Base-by-base conservation (phyloP, 495 filamentous ascomycete genomes). In the Cladorrhinum samala region DNA sequence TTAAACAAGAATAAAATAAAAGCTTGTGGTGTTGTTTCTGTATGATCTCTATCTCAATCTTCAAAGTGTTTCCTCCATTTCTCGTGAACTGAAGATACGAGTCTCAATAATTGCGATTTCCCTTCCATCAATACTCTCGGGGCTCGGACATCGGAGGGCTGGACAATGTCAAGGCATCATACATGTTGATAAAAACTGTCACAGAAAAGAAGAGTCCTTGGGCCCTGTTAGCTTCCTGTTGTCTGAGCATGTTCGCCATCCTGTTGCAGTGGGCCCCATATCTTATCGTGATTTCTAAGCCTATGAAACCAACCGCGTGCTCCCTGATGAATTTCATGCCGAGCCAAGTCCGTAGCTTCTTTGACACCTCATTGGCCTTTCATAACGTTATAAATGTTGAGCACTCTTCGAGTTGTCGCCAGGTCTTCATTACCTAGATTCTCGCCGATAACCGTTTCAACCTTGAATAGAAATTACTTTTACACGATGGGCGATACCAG, bases 241-340 rank as follows among this genome's bases (percentile, higher is more conserved):
- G n/a, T n/a, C n/a, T 37, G 30, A 7, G 7, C 30, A 37, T 37
- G 30, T 37, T 37, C 14, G 6, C 30, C 30, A 14, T 37, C 7
- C 14, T 37, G 30, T n/a, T 16, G 21, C 9, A 16, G 45, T 47
- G 23, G 21, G 11, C 17, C 17, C 13, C 39, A 20, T 47, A 30
- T 47, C 45, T 47, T 47, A 47, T 47, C 45, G 45, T 47, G 45
- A 47, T 47, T 47, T 47, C 24, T 47, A 47, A 47, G 25, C 45
- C 24, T 16, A n/a, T 27, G 45, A 41, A 47, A 47, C 45, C 45
- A 16, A 20, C 9, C 14, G n/a, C 11, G 21, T 11, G 18, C 45
- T 33, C 20, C 20, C 45, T 14, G 45, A 20, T 4, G 24, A 27
- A 23, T 47, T 20, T 47, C 45, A 47, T 47, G 45, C 45, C 45